These are phyloP conservation scores for Lactarius trivialis DNA, from an alignment of 768 basidiomycete species.

Conservation along the genomic window DNA sequence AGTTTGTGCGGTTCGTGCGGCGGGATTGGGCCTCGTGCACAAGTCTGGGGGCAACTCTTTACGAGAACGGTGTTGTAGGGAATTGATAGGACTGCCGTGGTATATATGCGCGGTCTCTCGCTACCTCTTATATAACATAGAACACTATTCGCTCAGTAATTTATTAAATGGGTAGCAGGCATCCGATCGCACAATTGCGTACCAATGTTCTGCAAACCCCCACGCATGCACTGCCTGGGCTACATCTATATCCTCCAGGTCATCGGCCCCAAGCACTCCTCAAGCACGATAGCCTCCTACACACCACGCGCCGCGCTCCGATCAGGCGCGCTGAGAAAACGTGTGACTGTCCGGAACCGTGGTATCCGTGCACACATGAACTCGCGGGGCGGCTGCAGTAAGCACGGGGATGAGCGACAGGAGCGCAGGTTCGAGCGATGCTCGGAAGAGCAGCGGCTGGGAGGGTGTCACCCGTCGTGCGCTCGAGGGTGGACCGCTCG, in stretches of 20 bases:
- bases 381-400: conserved; percentile 29
- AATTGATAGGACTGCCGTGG: background rate
- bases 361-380: conserved; percentile 51
- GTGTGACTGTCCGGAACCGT: conserved; percentile 54
- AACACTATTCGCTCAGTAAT: background rate
- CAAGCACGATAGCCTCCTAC: conserved; percentile 6
- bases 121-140: background rate
- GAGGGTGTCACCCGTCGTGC: no score
- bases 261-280: no score
- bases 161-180: no score
- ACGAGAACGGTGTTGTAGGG: background rate
- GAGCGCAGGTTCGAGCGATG: conserved; percentile 59
- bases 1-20: conserved; percentile 31
- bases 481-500: no score
- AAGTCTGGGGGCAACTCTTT: background rate
- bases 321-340: conserved; percentile 58
- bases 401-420: conserved; percentile 57
- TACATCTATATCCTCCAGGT: background rate
- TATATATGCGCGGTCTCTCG: background rate
- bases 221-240: conserved; percentile 4
- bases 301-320: conserved; percentile 42
- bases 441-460: conserved; percentile 62
- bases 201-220: conserved; percentile 9
- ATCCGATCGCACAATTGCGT: no score
- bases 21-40: background rate